Evolutionary conservation across 805 yeast genomes (phyloP), one percentile per base, ranked within the genome.

Genomic region (Monosporozyma servazzii): DNA sequence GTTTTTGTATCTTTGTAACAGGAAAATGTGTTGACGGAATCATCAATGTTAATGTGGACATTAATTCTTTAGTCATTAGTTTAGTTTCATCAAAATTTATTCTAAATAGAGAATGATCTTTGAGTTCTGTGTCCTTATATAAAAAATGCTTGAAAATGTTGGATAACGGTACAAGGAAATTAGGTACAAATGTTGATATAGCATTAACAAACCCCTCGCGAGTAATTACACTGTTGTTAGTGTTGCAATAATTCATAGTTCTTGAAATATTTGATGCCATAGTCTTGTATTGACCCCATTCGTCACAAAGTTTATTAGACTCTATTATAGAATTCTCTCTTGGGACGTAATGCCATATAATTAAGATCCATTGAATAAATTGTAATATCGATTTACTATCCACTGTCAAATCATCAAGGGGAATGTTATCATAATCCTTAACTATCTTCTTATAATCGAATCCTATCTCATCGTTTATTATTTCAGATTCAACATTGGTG

Each of bases 301-400:
- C 59, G 1, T 51, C 36, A 11, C 27, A 49, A 41, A 69, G 5
- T 11, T 33, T n/a, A 5, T 11, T 21, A 15, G 37, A 15, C 11
- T 31, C 30, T 5, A 45, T 17, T 11, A 15, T 15, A 45, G 41
- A 31, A 13, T 31, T 45, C 13, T 33, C 40, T 33, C 39, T 17
- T 62, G 70, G 61, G 65, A 64, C 56, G 73, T 51, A 56, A 9
- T 78, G 70, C 1, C 73, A 65, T 2, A 80, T 58, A 0, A 77
- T 55, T 31, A 85, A 67, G 20, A 77, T 53, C 53, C 84, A 75
- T 0, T 83, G 70, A 10, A 84, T 48, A 2, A 84, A 46, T 5
- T 69, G 69, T 3, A 70, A 65, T 31, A 84, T 52, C 5, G 71
- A 72, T 0, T 58, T 49, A 0, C 78, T 80, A 0, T 74, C 59